phyloP scores from a whole-genome alignment of 257 asterid species.

The Avicennia marina region DNA sequence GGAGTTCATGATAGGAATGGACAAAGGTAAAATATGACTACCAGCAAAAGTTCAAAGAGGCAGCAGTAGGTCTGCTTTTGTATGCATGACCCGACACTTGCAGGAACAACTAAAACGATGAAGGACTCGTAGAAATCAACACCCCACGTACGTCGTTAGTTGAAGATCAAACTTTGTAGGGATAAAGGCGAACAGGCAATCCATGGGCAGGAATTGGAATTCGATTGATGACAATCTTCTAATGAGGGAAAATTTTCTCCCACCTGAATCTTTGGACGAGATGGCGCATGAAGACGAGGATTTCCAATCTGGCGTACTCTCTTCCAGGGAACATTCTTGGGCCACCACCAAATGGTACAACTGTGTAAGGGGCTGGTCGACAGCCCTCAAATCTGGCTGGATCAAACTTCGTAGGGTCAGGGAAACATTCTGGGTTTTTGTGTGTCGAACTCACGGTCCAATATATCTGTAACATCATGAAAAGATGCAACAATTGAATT shows the following conservation, averaged over 20 bases:
- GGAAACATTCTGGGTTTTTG: constrained; percentile 5
- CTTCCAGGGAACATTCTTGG: constrained; percentile 21
- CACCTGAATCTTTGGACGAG: constrained; percentile 12
- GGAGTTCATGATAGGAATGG: too few relatives aligned
- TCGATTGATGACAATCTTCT: neutral
- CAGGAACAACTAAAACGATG: too few relatives aligned
- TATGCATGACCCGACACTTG: too few relatives aligned
- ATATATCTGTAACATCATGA: neutral
- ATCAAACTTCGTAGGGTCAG: constrained; percentile 14
- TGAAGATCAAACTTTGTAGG: too few relatives aligned
- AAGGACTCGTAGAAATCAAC: too few relatives aligned
- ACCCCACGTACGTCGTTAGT: too few relatives aligned
- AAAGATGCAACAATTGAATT: neutral
- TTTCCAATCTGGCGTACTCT: constrained; percentile 10
- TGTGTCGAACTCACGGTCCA: constrained; percentile 14
- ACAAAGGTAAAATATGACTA: too few relatives aligned
- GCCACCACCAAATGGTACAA: constrained; percentile 19
- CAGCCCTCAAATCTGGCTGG: constrained; percentile 20
- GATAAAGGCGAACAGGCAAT: constrained; percentile 12
- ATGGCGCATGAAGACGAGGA: constrained; percentile 15
- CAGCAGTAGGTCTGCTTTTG: too few relatives aligned
- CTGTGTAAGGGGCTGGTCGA: constrained; percentile 17
- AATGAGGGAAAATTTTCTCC: constrained; percentile 11
- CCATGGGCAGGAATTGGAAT: constrained; percentile 10
- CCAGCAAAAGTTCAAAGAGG: too few relatives aligned